phyloP scores from a whole-genome alignment of 2,329 filamentous ascomycete genomes.

The Pseudogymnoascus sp. region DNA sequence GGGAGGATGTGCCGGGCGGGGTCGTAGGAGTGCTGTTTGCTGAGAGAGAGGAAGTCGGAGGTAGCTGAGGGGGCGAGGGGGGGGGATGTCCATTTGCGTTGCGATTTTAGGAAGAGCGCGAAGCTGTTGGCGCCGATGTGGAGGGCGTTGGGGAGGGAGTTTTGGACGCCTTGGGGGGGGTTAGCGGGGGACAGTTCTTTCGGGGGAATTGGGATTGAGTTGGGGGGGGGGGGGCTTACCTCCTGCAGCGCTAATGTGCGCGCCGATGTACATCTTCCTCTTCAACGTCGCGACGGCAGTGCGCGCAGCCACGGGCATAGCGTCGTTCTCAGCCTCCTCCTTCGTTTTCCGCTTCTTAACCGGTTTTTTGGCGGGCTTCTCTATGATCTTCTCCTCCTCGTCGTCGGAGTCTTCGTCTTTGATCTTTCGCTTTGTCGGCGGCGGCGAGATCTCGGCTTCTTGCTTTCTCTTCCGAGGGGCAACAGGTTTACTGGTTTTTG shows the following conservation, averaged over 20 bases:
- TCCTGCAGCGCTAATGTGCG: conserved; percentile 84
- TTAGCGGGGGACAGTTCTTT: conserved; percentile 14
- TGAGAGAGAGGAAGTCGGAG: conserved; percentile 59
- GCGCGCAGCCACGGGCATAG: conserved; percentile 58
- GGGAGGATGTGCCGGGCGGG: conserved; percentile 68
- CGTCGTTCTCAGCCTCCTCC: conserved; percentile 45
- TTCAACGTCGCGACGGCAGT: conserved; percentile 56
- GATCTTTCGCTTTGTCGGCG: conserved; percentile 13
- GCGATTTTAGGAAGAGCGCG: conserved; percentile 90
- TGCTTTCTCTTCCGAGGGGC: not conserved
- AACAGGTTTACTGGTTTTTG: not conserved
- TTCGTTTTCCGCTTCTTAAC: conserved; percentile 44
- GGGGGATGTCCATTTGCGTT: conserved; percentile 88
- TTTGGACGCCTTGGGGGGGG: conserved; percentile 59
- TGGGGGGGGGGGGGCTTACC: conserved; percentile 40
- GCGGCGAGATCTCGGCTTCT: not conserved
- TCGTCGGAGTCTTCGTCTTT: conserved; percentile 23
- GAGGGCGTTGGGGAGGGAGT: conserved; percentile 67
- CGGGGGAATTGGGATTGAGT: too few species aligned
- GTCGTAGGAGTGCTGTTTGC: conserved; percentile 62
- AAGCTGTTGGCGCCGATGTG: conserved; percentile 88
- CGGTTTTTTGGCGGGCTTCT: conserved; percentile 17
- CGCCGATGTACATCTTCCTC: conserved; percentile 71
- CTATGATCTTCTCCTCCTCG: conserved; percentile 16
- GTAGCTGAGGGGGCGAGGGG: conserved; percentile 60